Base-by-base conservation (phyloP, 371 early-diverging fungal genomes). In the Rhizomucor pusillus region DNA sequence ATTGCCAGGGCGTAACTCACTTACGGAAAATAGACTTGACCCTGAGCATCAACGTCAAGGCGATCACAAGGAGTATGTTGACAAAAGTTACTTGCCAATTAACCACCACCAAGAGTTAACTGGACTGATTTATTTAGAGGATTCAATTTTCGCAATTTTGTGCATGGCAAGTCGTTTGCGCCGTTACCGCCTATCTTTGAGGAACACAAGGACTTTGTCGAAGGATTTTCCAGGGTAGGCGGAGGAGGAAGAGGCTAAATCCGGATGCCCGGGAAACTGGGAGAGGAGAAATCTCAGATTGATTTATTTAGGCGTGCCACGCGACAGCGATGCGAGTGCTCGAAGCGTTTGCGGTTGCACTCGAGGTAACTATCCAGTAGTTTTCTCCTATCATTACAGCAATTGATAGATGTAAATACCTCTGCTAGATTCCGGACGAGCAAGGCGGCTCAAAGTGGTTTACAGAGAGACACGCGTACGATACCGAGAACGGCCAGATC, bases 1-100 rank as follows among this genome's bases (percentile, higher is more conserved):
- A 10, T n/a, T 2, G 16, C 23, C 19, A 12, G 24, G 6, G 7
- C 22, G n/a, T 13, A 16, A 40, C 14, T 18, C 20, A 22, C 19
- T 35, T 36, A 41, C n/a, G 19, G 14, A 22, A 41, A 39, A 33
- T 56, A 76, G 80, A 22, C 59, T 83, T 49, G 80, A 85, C 57
- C 79, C 83, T 33, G 73, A 74, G 45, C 57, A 70, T 43, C 81
- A 82, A 63, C 72, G 63, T 20, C 69, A 73, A 41, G 85, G 85
- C 5, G 86, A 86, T 62, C 69, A 78, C 60, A 85, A 86, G 71
- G 86, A 86, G 84, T 81, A 74, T 61, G 71, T 59, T 20, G 39
- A 43, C 53, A 16, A 29, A 19, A n/a, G n/a, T 3, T 7, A 11
- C 43, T 5, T 29, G 3, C 24, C n/a, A 53, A 25, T 1, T 49